Base-by-base conservation (phyloP, 2,329 filamentous ascomycete genomes). In the Exophiala alcalophila region DNA sequence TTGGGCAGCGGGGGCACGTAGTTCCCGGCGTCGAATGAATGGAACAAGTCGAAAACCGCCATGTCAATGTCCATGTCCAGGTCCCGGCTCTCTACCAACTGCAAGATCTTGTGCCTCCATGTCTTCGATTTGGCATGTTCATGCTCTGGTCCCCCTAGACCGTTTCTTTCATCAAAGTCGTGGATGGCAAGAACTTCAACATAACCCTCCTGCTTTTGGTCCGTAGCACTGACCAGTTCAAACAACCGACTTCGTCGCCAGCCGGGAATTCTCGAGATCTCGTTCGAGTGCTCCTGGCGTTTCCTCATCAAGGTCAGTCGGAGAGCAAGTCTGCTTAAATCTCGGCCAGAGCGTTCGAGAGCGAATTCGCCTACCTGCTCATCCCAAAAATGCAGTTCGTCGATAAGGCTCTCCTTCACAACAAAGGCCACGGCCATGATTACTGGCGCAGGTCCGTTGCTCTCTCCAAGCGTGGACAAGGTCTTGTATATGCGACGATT, bases 91-190 rank as follows among this genome's bases (percentile, higher is more conserved):
- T 19, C 30, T 10, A 43, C 20, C 16, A 9, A 11, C 24, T 7
- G 6, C 16, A 28, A 21, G 18, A 47, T 47, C 14, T 28, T 31
- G 29, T n/a, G 36, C 15, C 31, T 16, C 27, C 23, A 47, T 5
- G 43, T 42, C n/a, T 15, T 9, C 24, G 24, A 26, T 26, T 30
- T 30, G 18, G 38, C 26, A 15, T 11, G 15, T 12, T 24, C 18
- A 15, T 35, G 24, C 19, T 45, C 40, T 20, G 28, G 19, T 0
- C 27, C 40, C 15, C 26, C 32, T 23, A 90, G 66, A 0, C 81
- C 84, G 49, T 89, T 87, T 31, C 74, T 58, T 16, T 76, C 74
- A 5, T 74, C 68, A 59, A 82, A 94, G 53, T 94, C 87, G 60
- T 91, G 83, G 21, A 94, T 69, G 0, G 78, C 73, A 1, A 90